Conservation (phyloP, 371 early-diverging fungal genomes). For the Smittium culicis region DNA sequence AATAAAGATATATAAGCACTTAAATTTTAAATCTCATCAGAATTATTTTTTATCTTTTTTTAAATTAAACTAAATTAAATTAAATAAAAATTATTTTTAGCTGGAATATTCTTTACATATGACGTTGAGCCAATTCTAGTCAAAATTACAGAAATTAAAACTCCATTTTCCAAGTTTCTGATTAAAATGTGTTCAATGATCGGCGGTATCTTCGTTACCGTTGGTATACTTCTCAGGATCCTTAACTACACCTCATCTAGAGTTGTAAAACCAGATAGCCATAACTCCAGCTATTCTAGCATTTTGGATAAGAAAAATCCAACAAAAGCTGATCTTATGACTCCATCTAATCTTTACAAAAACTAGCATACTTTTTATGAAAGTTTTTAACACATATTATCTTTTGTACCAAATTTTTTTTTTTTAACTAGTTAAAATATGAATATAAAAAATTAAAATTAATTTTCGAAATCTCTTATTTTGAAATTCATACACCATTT, state of each 20-base stretch:
- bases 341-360: background rate
- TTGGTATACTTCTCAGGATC: slow-evolving; percentile 13
- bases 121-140: slow-evolving; percentile 80
- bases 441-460: background rate
- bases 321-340: slow-evolving; percentile 8
- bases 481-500: too few relatives aligned
- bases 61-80: too few relatives aligned
- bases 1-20: background rate
- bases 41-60: background rate
- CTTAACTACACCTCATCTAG: background rate
- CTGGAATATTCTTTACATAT: slow-evolving; percentile 81
- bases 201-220: slow-evolving; percentile 58
- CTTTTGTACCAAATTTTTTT: background rate
- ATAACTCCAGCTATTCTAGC: background rate
- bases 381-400: background rate
- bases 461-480: background rate
- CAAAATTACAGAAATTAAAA: slow-evolving; percentile 50
- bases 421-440: background rate
- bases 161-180: slow-evolving; percentile 52
- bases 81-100: slow-evolving; percentile 21
- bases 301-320: slow-evolving; percentile 5
- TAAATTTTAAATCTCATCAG: background rate
- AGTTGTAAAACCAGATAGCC: background rate
- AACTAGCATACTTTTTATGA: background rate
- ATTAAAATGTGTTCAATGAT: slow-evolving; percentile 77